Evolutionary conservation across 495 filamentous ascomycete species (phyloP), one percentile per base, ranked within the genome.

Genomic region (Neurospora sublineolata): DNA sequence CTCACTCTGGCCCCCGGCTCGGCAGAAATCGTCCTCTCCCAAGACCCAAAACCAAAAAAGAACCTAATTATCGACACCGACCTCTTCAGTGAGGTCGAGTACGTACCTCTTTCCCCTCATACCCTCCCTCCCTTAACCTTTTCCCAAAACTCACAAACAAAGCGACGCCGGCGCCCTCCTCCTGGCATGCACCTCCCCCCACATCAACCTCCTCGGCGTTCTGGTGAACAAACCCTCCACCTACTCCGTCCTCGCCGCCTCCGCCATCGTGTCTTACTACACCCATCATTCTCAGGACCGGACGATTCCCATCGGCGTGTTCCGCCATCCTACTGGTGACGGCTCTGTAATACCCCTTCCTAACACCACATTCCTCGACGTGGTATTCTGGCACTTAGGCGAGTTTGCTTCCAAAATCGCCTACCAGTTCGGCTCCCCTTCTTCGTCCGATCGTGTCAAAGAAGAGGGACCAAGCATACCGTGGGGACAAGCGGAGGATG

Each of bases 51-150:
- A 3, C 46, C 46, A 0, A 58, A 30, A 6, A 79, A 80, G 70
- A 77, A 77, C 44, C 70, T 80, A 2, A 77, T 84, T 27, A 80
- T 84, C 27, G 82, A 84, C 60, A 83, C 82, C 3, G 82, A 83
- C 37, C 74, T 84, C 40, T 83, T 82, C 69, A 82, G 80, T 27
- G 82, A 84, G 39, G 81, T 84, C 33, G 82, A 84, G 79, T 80
- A 69, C 41, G 78, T 52, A 2, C 3, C 1, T 39, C 33, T 44
- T 0, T 27, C 64, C 30, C 37, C 3, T 69, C n/a, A n/a, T n/a
- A n/a, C n/a, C 4, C 5, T 36, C 33, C 58, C 1, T 27, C 68
- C 30, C n/a, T n/a, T n/a, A n/a, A n/a, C n/a, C n/a, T n/a, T n/a
- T n/a, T n/a, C n/a, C n/a, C n/a, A n/a, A n/a, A n/a, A n/a, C n/a